These are phyloP conservation scores for Irpex sp. DNA, from an alignment of 1,284 basidiomycete species.

Conservation along the genomic window DNA sequence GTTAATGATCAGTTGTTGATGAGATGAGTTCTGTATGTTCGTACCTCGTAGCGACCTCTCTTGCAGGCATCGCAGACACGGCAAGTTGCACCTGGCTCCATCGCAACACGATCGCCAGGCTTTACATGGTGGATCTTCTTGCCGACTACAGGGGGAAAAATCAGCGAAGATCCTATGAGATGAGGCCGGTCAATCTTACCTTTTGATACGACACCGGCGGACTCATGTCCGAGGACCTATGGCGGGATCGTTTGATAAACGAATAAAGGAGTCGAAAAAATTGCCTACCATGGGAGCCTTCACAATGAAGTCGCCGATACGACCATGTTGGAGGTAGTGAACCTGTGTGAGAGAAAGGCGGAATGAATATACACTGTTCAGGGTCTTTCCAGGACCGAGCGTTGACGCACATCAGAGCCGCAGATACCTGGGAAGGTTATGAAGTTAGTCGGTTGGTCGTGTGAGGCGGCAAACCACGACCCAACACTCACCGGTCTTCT, in stretches of 20 bases:
- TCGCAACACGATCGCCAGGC: constrained; percentile 82
- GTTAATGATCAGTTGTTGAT: neutral
- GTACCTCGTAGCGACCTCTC: constrained; percentile 75
- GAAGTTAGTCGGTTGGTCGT: neutral
- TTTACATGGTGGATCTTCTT: constrained; percentile 69
- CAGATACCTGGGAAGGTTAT: constrained; percentile 67
- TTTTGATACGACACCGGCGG: constrained; percentile 52
- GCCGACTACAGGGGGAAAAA: constrained; percentile 48
- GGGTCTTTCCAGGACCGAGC: neutral
- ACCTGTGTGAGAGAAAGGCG: constrained; percentile 40
- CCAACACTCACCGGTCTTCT: constrained; percentile 74
- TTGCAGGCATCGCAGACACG: constrained; percentile 74
- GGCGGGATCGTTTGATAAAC: constrained; percentile 2
- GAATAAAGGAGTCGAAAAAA: neutral
- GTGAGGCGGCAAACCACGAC: neutral
- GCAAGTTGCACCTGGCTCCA: constrained; percentile 82
- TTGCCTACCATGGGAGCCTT: constrained; percentile 66
- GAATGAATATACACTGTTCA: neutral
- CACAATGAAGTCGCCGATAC: constrained; percentile 78
- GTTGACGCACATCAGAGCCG: constrained; percentile 70
- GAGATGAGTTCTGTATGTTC: constrained; percentile 13
- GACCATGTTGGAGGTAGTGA: constrained; percentile 73
- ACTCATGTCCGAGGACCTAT: constrained; percentile 66
- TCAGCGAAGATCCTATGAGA: neutral
- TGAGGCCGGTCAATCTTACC: constrained; percentile 27